These are phyloP conservation scores for Nothophaeocryptopus gaeumannii DNA, from an alignment of 2,329 filamentous ascomycete genomes.

Conservation along the genomic window DNA sequence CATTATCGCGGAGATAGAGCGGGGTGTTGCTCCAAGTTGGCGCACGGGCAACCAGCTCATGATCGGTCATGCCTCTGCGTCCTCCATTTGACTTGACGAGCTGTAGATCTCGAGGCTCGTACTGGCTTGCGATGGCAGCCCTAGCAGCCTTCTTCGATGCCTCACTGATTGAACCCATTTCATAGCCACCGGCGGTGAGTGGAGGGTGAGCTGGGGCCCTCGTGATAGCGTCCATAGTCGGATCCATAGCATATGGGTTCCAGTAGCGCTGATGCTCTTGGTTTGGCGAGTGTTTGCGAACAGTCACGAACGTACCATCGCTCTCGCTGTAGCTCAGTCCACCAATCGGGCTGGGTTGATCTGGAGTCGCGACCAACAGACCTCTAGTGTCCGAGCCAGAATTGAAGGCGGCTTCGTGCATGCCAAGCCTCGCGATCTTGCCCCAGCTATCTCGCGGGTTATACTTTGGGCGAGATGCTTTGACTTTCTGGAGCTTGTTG, in stretches of 20 bases:
- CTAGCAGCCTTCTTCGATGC: constrained; percentile 10
- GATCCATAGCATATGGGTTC: constrained; percentile 10
- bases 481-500: constrained; percentile 10
- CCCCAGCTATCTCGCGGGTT: constrained; percentile 11
- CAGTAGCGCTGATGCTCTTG: constrained; percentile 6
- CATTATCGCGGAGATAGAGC: too few relatives aligned
- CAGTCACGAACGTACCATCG: constrained; percentile 19
- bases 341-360: constrained; percentile 2
- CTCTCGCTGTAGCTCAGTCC: constrained; percentile 18
- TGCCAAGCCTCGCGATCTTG: constrained; percentile 7
- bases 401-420: constrained; percentile 5
- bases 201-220: constrained; percentile 2
- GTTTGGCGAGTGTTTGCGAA: constrained; percentile 10
- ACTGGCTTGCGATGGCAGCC: constrained; percentile 14
- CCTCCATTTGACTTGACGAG: constrained; percentile 8
- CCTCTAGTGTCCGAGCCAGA: constrained; percentile 11
- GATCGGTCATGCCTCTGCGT: constrained; percentile 11
- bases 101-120: constrained; percentile 15
- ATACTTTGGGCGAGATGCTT: constrained; percentile 9
- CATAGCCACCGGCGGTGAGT: constrained; percentile 3
- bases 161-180: constrained; percentile 11
- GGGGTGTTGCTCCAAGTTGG: constrained; percentile 13
- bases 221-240: constrained; percentile 9
- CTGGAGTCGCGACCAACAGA: constrained; percentile 5
- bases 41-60: constrained; percentile 8